Evolutionary conservation across 2,329 filamentous ascomycete genomes (phyloP).

Genomic region (Aspergillus jensenii): DNA sequence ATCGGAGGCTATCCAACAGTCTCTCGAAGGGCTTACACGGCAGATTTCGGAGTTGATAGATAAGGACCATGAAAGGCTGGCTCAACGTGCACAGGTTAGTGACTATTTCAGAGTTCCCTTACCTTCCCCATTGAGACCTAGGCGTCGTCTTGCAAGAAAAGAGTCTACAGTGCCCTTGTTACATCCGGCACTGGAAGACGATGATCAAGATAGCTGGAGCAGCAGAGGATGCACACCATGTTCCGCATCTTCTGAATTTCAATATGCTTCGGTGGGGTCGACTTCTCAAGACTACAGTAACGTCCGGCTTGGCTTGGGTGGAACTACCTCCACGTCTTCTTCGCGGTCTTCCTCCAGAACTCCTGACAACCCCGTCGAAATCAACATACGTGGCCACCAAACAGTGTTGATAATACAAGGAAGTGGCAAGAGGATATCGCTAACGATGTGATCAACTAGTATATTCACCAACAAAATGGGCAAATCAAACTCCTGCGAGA

Average conservation of each 20-base stretch:
- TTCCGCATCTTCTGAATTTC: neutral
- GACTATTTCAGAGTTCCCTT: neutral
- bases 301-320: neutral
- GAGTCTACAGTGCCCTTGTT: neutral
- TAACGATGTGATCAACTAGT: constrained; percentile 28
- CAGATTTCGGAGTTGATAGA: constrained; percentile 55
- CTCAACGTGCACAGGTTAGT: constrained; percentile 45
- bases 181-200: neutral
- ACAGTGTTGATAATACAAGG: neutral
- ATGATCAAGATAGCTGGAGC: neutral
- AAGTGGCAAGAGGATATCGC: neutral
- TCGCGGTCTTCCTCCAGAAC: neutral
- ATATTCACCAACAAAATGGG: constrained; percentile 45
- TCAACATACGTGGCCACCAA: neutral
- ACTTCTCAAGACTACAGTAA: neutral
- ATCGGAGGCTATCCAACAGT: constrained; percentile 34
- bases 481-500: constrained; percentile 44
- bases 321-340: neutral
- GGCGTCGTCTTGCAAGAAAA: no score
- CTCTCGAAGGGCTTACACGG: constrained; percentile 40
- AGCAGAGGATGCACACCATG: neutral
- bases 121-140: neutral
- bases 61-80: constrained; percentile 50
- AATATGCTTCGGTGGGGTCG: neutral
- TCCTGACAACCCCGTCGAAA: neutral